Conservation (phyloP, 768 basidiomycete genomes). For the Multifurca ochricompacta region DNA sequence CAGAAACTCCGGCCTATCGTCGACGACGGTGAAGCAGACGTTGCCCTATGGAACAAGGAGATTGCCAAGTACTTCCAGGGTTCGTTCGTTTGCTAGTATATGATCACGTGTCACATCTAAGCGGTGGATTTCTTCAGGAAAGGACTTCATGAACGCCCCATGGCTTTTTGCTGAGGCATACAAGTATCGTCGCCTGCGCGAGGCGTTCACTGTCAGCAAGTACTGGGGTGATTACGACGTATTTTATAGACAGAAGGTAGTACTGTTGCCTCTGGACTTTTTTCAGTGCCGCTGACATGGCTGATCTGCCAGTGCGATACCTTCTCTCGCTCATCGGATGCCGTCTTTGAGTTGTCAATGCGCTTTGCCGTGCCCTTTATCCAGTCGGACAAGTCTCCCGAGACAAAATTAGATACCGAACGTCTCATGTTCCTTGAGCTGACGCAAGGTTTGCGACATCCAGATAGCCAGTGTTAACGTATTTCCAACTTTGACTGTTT, state of each 20-base stretch:
- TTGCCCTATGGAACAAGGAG: slow-evolving; percentile 95
- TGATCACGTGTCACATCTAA: neutral
- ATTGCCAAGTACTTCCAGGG: slow-evolving; percentile 93
- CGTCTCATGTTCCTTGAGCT: slow-evolving; percentile 86
- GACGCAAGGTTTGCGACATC: slow-evolving; percentile 60
- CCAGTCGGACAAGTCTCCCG: slow-evolving; percentile 44
- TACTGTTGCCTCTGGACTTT: neutral
- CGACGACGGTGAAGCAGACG: slow-evolving; percentile 87
- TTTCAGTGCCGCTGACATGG: neutral
- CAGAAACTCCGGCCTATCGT: slow-evolving; percentile 79
- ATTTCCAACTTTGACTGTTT: neutral
- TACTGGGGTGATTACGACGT: slow-evolving; percentile 90
- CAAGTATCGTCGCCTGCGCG: slow-evolving; percentile 85
- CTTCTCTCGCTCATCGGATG: slow-evolving; percentile 85
- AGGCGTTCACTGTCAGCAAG: slow-evolving; percentile 88
- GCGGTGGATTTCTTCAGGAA: slow-evolving; percentile 37
- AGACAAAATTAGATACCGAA: slow-evolving; percentile 57
- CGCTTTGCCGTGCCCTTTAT: slow-evolving; percentile 85
- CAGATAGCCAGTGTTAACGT: neutral
- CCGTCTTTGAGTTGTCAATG: slow-evolving; percentile 89
- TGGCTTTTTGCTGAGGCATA: slow-evolving; percentile 97
- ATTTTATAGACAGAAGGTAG: slow-evolving; percentile 87
- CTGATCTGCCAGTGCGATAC: slow-evolving; percentile 68
- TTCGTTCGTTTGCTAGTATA: slow-evolving; percentile 34
- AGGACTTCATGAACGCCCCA: slow-evolving; percentile 92